Conservation (phyloP, 2,329 filamentous ascomycete genomes). For the Cladosporium sp. region DNA sequence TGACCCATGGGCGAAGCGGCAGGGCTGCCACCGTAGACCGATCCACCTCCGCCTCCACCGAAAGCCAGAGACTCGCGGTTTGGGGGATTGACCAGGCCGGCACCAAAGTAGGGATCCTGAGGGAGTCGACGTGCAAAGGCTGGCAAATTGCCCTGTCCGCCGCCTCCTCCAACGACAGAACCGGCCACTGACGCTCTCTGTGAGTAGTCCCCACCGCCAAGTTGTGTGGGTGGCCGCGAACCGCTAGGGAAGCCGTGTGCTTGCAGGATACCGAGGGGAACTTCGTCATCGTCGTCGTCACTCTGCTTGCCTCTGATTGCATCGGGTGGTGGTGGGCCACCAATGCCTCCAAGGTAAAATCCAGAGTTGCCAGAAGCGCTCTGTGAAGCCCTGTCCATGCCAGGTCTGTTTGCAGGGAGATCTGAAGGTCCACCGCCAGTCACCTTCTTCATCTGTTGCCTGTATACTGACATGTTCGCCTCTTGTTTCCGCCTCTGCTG, state of each 20-base stretch:
- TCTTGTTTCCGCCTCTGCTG: constrained; percentile 85
- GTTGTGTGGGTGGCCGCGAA: constrained; percentile 70
- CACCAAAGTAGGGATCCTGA: constrained; percentile 81
- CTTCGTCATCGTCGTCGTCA: constrained; percentile 82
- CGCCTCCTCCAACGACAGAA: constrained; percentile 50
- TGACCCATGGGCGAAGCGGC: constrained; percentile 17
- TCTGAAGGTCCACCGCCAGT: constrained; percentile 69
- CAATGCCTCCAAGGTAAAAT: constrained; percentile 37
- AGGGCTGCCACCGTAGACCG: constrained; percentile 40
- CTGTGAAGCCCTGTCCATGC: constrained; percentile 55
- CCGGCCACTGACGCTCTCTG: constrained; percentile 55
- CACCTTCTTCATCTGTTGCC: constrained; percentile 96
- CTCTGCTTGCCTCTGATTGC: constrained; percentile 34
- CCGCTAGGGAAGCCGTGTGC: constrained; percentile 86
- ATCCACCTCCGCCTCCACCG: constrained; percentile 40
- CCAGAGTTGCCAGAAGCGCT: constrained; percentile 25
- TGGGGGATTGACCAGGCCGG: constrained; percentile 70
- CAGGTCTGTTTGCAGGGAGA: constrained; percentile 52
- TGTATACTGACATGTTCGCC: constrained; percentile 84
- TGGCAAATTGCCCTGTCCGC: constrained; percentile 62
- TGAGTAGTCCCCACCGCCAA: constrained; percentile 56
- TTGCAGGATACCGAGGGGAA: constrained; percentile 81
- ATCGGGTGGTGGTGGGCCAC: constrained; percentile 33
- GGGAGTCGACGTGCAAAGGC: constrained; percentile 82
- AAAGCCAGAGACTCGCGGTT: constrained; percentile 71